Base-by-base conservation (phyloP, 106 monocot genomes). In the Dendrobium officinale region DNA sequence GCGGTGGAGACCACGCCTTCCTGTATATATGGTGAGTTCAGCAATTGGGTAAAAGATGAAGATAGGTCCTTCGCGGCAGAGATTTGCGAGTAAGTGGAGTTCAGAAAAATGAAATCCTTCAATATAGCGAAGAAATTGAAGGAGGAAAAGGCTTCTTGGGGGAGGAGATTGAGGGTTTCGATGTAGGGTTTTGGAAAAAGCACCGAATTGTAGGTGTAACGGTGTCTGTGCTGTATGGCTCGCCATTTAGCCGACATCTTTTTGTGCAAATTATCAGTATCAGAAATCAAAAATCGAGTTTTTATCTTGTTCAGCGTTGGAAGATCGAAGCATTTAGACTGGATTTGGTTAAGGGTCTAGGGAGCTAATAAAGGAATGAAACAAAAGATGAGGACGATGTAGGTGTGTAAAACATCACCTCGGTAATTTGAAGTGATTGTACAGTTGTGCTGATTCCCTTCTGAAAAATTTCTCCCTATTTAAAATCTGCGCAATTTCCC, bases 241-340 rank as follows among this genome's bases (percentile, higher is more conserved):
- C 99, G 84, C 99, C 99, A 99, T 80, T 99, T 99, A 51, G 93
- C 82, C 2, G 99, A 99, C 98, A 99, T 99, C 78, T 83, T 73
- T 47, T 8, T 37, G 37, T 37, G 43, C 42, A 8, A 8, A 47
- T 16, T 3, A 22, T 75, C 29, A 51, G 77, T 3, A 73, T 44
- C 37, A 6, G 8, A 44, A 4, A n/a, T 19, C 26, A 20, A 74
- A 44, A 42, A 44, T 13, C 4, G 43, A 43, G 68, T 48, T 45
- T 67, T 2, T 8, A 27, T 47, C 5, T 44, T 47, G 45, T 26
- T 68, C 2, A 19, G 44, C 29, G 3, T 37, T 13, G 70, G 37
- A 48, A 68, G 4, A 47, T 44, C 67, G 61, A 66, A 78, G 22
- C 24, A 47, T 67, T 79, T 79, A 47, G 16, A 73, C 42, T 42